phyloP scores from a whole-genome alignment of 768 basidiomycete genomes.

The Chalciporus piperatus region DNA sequence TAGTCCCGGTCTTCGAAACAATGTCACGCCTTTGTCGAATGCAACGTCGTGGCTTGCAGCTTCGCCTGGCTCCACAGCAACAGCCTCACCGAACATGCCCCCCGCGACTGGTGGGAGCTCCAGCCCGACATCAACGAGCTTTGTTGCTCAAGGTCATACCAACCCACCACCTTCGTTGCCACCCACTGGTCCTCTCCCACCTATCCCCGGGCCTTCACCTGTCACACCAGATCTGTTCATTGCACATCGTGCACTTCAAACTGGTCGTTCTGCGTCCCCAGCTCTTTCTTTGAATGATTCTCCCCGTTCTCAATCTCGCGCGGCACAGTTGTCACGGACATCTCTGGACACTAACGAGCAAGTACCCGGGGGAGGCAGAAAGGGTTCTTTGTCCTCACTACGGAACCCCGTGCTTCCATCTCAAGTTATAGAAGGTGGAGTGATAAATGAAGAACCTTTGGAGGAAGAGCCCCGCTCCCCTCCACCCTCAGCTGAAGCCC shows the following conservation, averaged over 20 bases:
- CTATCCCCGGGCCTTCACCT: constrained; percentile 61
- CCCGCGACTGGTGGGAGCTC: not conserved
- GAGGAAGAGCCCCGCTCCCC: not conserved
- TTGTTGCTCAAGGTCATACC: not conserved
- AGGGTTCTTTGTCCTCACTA: constrained; percentile 29
- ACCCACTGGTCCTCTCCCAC: constrained; percentile 58
- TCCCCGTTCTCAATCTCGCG: constrained; percentile 15
- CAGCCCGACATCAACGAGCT: constrained; percentile 3
- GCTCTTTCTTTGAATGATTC: constrained; percentile 19
- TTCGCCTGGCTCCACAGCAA: constrained; percentile 2
- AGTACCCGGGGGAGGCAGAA: constrained; percentile 18
- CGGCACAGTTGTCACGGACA: constrained; percentile 14
- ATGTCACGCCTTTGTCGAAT: constrained; percentile 16
- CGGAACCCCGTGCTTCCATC: constrained; percentile 19
- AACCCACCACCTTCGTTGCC: constrained; percentile 62
- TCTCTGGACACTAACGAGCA: constrained; percentile 16
- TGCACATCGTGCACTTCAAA: constrained; percentile 36
- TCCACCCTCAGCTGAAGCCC: not conserved
- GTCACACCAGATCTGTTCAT: constrained; percentile 47
- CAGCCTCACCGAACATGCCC: not conserved
- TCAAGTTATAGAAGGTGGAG: constrained; percentile 5
- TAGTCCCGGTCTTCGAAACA: constrained; percentile 5
- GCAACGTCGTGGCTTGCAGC: constrained; percentile 5
- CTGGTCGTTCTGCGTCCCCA: constrained; percentile 22
- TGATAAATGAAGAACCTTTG: constrained; percentile 20